phyloP scores from a whole-genome alignment of 768 basidiomycete species.

The Leucocoprinus sp. region DNA sequence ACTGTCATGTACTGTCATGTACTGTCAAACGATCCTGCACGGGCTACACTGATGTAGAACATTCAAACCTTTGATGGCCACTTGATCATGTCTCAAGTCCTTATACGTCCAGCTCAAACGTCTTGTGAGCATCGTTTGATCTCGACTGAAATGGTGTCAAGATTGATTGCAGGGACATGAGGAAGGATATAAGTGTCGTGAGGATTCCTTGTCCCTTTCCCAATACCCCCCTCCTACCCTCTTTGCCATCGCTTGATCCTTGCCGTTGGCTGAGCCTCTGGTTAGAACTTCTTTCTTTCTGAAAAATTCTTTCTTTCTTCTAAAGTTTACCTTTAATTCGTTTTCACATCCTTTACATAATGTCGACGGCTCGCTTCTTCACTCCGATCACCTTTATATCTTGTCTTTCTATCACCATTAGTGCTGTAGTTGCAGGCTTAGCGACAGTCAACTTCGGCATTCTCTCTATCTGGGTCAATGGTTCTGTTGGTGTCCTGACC shows the following conservation, averaged over 20 bases:
- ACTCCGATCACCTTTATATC: background rate
- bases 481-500: conserved; percentile 15
- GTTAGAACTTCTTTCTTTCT: background rate
- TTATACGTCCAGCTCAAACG: background rate
- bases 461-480: conserved; percentile 21
- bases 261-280: conserved; percentile 3
- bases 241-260: background rate
- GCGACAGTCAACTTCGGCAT: conserved; percentile 22
- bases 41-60: background rate
- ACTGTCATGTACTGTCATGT: background rate
- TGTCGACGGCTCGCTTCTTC: background rate
- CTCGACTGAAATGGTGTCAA: background rate
- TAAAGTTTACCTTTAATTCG: background rate
- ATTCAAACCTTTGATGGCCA: background rate
- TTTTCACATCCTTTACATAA: background rate
- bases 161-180: background rate
- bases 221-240: background rate
- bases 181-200: background rate
- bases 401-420: conserved; percentile 3
- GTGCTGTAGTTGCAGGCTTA: conserved; percentile 9
- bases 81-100: conserved; percentile 2
- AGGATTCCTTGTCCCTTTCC: background rate
- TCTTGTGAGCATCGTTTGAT: background rate
- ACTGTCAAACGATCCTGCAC: background rate
- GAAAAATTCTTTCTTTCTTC: background rate